Percentiles rank a stretch among this genome's conserved stretches.
These are phyloP conservation scores for Turnera subulata DNA, from an alignment of 345 rosid genomes.

Conservation along the genomic window DNA sequence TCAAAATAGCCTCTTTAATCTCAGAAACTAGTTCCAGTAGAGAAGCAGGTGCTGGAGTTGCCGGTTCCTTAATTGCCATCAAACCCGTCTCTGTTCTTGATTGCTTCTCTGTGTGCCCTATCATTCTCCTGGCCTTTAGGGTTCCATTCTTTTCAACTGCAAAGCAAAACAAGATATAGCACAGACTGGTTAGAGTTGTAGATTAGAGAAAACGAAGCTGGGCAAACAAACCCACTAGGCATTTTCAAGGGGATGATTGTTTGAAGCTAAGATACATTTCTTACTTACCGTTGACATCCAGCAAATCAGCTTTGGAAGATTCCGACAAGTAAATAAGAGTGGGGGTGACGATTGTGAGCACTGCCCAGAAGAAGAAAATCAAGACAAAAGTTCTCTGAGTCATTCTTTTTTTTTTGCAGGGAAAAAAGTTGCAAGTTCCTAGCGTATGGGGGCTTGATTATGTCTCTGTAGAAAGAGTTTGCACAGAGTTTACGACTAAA, in stretches of 20 bases:
- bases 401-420: conserved; percentile 42
- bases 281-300: conserved; percentile 38
- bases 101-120: conserved; percentile 30
- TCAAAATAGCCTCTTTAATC: conserved; percentile 14
- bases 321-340: conserved; percentile 74
- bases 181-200: neutral
- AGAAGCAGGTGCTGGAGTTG: conserved; percentile 10
- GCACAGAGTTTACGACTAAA: too few species aligned
- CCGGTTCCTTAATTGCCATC: conserved; percentile 12
- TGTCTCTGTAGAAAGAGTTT: neutral
- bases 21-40: conserved; percentile 6
- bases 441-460: neutral
- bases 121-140: conserved; percentile 46
- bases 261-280: too few species aligned
- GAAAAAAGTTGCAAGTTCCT: conserved; percentile 4
- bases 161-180: neutral
- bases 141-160: conserved; percentile 21
- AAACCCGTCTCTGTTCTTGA: too few species aligned
- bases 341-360: conserved; percentile 81
- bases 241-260: neutral
- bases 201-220: neutral
- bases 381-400: conserved; percentile 59
- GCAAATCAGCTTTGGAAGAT: conserved; percentile 38
- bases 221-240: neutral
- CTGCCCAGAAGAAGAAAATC: conserved; percentile 93